A percentile compares a stretch with the other conserved stretches of the same genome.
Conservation (phyloP, 495 filamentous ascomycete genomes). For the Neurospora discreta region DNA sequence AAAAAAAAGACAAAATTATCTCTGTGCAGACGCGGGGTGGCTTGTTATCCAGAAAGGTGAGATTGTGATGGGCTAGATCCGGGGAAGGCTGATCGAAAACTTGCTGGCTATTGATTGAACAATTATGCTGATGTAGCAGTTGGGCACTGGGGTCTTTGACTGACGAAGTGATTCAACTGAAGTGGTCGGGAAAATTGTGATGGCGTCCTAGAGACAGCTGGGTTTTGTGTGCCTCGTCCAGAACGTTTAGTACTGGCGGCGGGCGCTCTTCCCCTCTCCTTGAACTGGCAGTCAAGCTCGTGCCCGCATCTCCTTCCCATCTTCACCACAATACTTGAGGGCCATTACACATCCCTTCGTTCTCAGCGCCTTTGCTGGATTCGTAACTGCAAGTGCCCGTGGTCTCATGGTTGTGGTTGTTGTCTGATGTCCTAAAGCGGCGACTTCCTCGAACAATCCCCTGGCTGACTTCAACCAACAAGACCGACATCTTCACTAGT, state of each 20-base stretch:
- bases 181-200: neutral
- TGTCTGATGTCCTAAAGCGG: neutral
- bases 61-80: slow-evolving; percentile 1
- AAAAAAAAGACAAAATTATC: neutral
- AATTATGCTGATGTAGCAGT: slow-evolving; percentile 21
- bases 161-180: neutral
- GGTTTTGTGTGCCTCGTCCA: neutral
- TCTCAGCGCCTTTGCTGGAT: neutral
- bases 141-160: slow-evolving; percentile 3
- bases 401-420: neutral
- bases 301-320: neutral
- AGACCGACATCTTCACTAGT: neutral
- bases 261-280: neutral
- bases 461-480: neutral
- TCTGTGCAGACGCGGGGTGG: neutral
- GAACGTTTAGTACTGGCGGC: neutral
- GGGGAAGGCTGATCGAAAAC: slow-evolving; percentile 17
- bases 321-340: neutral
- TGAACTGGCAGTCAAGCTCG: neutral
- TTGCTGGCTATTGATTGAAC: slow-evolving; percentile 12
- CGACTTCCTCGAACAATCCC: neutral
- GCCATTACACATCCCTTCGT: neutral
- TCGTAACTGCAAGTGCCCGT: neutral
- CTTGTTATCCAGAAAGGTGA: neutral
- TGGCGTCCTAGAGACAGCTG: neutral